Evolutionary conservation across 768 basidiomycete genomes (phyloP).

Genomic region (Lactifluus piperatus): DNA sequence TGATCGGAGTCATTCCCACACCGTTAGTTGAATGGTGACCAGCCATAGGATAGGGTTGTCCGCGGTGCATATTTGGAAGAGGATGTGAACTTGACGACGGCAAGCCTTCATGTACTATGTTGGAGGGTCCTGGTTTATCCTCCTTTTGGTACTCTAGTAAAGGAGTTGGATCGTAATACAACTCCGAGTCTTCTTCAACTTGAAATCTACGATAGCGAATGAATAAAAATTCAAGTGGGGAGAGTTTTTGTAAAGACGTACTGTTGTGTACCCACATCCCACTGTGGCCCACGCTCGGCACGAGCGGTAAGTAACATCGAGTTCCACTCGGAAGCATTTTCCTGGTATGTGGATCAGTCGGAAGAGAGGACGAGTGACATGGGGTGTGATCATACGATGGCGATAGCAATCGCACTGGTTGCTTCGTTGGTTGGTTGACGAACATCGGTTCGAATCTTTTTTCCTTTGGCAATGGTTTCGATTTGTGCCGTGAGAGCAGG

Average conservation of each 20-base stretch:
- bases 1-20: conserved; percentile 15
- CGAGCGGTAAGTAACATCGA: conserved; percentile 69
- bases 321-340: conserved; percentile 83
- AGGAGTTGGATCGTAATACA: conserved; percentile 62
- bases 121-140: conserved; percentile 9
- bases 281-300: conserved; percentile 76
- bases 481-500: conserved; percentile 54
- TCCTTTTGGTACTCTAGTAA: conserved; percentile 26
- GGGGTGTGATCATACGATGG: conserved; percentile 45
- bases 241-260: conserved; percentile 30
- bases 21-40: conserved; percentile 20
- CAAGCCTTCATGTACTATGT: background rate
- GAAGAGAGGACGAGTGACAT: no score
- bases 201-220: conserved; percentile 43
- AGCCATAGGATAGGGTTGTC: conserved; percentile 4
- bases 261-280: conserved; percentile 85
- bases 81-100: conserved; percentile 21
- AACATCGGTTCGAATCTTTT: conserved; percentile 45
- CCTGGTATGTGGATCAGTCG: conserved; percentile 29
- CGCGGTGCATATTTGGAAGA: background rate
- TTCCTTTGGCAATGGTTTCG: conserved; percentile 41
- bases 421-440: conserved; percentile 55
- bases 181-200: conserved; percentile 61
- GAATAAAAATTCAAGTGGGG: background rate
- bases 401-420: conserved; percentile 41